Base-by-base conservation (phyloP, 495 filamentous ascomycete species). In the Trichocladium antarcticum region DNA sequence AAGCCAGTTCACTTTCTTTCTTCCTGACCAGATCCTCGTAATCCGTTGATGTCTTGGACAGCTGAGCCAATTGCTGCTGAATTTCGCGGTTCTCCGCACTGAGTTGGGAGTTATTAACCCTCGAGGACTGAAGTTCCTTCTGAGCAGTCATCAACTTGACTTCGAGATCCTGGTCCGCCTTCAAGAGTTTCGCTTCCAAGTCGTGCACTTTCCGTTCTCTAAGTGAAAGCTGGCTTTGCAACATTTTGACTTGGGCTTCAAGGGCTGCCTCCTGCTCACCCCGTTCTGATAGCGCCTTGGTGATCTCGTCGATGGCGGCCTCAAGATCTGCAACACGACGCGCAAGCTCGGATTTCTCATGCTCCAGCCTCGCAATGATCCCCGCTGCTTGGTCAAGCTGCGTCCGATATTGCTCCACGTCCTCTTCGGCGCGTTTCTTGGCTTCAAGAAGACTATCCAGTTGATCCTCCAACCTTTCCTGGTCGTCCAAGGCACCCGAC, bases 131-230 rank as follows among this genome's bases (percentile, higher is more conserved):
- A 0, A 94, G 68, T 29, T 95, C 87, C 56, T 88, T 94, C n/a
- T 77, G 80, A 5, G 87, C 74, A n/a, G 77, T 77, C 16, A 83
- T 75, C 42, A 95, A 71, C 58, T 95, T 96, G 55, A 94, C 67
- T 49, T 97, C 92, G 10, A 90, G 70, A 54, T 95, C 90, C 53
- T 95, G 86, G 50, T 97, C 92, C 0, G 78, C 79, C 60, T 89
- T 85, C 32, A 94, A 66, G 12, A 96, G 64, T 59, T 87, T 95
- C 32, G 74, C 73, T 60, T 97, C 90, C 10, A 96, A 69, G 45
- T 97, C 93, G 37, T 87, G 82, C 5, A 88, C 66, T 55, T 97
- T 98, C 20, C 89, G 82, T 34, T 95, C 88, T 63, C 95, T 95
- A 47, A 97, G 64, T 41, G 77, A 79, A 15, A 97, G 70, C 55